phyloP scores from a whole-genome alignment of 345 rosid genomes.

The Clarkia xantiana region DNA sequence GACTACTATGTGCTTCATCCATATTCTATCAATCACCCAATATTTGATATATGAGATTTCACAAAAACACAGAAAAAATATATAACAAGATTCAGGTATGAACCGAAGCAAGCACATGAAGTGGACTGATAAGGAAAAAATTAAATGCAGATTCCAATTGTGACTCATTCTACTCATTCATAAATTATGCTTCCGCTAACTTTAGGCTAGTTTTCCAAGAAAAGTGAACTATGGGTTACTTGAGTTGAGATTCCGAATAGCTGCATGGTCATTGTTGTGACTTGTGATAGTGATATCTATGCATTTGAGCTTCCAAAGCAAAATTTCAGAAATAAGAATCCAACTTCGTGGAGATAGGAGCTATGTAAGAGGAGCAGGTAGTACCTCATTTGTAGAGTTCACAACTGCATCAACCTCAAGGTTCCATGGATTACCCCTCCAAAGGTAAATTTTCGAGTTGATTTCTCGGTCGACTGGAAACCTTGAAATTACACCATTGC shows the following conservation, averaged over 20 bases:
- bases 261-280: too few species aligned
- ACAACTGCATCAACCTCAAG: constrained; percentile 99
- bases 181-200: too few species aligned
- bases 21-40: constrained; percentile 45
- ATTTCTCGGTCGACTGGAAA: constrained; percentile 82
- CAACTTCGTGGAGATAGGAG: not conserved
- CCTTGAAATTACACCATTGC: constrained; percentile 56
- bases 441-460: constrained; percentile 70
- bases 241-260: too few species aligned
- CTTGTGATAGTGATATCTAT: too few species aligned
- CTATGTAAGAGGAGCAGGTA: not conserved
- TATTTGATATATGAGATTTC: constrained; percentile 8
- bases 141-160: too few species aligned
- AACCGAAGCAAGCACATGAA: too few species aligned
- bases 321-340: not conserved
- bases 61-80: not conserved
- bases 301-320: too few species aligned
- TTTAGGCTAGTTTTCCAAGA: too few species aligned
- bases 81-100: not conserved
- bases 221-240: too few species aligned
- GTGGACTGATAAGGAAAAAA: too few species aligned
- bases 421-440: constrained; percentile 99
- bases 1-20: constrained; percentile 90
- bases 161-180: too few species aligned
- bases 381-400: constrained; percentile 88